Evolutionary conservation across 441 rosid genomes (phyloP).

Genomic region (Croton laevigatus): DNA sequence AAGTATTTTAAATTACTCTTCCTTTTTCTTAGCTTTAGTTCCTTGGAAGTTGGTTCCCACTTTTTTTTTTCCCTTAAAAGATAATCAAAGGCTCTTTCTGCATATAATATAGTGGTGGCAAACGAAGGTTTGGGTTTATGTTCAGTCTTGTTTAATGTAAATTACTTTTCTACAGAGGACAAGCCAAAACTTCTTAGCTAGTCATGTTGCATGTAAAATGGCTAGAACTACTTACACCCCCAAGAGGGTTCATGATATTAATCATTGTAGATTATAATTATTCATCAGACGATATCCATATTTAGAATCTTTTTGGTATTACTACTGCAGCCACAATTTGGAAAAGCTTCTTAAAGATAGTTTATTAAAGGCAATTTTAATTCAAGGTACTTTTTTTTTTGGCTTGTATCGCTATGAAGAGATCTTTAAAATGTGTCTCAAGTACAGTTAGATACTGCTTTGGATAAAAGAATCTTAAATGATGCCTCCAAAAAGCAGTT

Average conservation of each 20-base stretch:
- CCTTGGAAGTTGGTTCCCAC: not conserved
- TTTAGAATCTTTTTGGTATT: not conserved
- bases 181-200: slow-evolving; percentile 52
- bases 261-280: not conserved
- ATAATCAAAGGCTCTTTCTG: not conserved
- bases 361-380: not conserved
- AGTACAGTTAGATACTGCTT: not conserved
- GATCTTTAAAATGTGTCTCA: not conserved
- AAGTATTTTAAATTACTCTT: slow-evolving; percentile 12
- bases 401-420: not conserved
- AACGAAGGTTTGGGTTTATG: not conserved
- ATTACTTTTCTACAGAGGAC: slow-evolving; percentile 87
- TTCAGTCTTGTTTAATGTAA: slow-evolving; percentile 21
- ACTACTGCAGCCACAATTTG: not conserved
- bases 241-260: not conserved
- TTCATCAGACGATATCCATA: not conserved
- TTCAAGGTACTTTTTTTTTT: not conserved
- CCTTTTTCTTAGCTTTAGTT: not conserved
- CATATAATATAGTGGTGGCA: not conserved
- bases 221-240: not conserved
- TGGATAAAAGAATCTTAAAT: not conserved
- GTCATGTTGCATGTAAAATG: not conserved
- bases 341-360: not conserved
- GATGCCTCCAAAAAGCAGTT: not conserved
- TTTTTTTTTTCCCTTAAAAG: not conserved